A percentile compares a stretch with the other conserved stretches of the same genome.
Conservation (phyloP, 106 monocot genomes). For the Chionographis japonica region DNA sequence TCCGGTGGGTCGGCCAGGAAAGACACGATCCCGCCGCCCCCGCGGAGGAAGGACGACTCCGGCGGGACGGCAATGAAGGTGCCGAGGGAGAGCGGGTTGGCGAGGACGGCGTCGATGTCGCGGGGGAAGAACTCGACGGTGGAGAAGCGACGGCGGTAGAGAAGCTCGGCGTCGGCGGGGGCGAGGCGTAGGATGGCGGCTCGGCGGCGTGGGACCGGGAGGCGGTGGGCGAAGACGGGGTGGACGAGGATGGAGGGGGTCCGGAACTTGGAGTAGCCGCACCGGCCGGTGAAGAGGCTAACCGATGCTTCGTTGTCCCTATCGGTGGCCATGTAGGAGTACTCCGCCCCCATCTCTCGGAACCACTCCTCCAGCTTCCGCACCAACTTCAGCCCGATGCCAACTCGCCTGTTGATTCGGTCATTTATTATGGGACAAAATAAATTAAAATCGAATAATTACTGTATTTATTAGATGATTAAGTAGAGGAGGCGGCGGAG, state of each 20-base stretch:
- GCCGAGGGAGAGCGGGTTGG: constrained; percentile 43
- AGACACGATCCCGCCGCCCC: background rate
- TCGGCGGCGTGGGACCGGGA: constrained; percentile 8
- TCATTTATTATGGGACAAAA: no score
- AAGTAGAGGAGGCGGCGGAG: background rate
- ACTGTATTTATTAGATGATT: no score
- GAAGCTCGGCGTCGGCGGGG: constrained; percentile 27
- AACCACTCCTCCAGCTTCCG: constrained; percentile 37
- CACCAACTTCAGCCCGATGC: constrained; percentile 35
- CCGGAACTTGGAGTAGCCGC: constrained; percentile 39
- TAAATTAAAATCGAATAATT: no score
- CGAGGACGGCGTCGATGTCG: constrained; percentile 56
- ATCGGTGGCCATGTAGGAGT: constrained; percentile 45
- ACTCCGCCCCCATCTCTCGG: constrained; percentile 28
- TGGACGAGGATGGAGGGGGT: constrained; percentile 43
- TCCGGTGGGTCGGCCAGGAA: constrained; percentile 40
- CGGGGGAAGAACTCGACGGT: constrained; percentile 66
- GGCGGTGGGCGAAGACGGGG: constrained; percentile 47
- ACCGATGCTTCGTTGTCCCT: constrained; percentile 33
- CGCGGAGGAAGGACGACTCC: background rate
- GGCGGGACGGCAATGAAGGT: constrained; percentile 41
- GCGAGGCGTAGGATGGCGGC: constrained; percentile 20
- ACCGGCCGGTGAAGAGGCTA: constrained; percentile 27
- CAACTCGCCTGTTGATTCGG: constrained; percentile 17
- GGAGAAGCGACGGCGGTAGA: constrained; percentile 48